Evolutionary conservation across 441 rosid genomes (phyloP).

Genomic region (Euphorbia neoarborescens): DNA sequence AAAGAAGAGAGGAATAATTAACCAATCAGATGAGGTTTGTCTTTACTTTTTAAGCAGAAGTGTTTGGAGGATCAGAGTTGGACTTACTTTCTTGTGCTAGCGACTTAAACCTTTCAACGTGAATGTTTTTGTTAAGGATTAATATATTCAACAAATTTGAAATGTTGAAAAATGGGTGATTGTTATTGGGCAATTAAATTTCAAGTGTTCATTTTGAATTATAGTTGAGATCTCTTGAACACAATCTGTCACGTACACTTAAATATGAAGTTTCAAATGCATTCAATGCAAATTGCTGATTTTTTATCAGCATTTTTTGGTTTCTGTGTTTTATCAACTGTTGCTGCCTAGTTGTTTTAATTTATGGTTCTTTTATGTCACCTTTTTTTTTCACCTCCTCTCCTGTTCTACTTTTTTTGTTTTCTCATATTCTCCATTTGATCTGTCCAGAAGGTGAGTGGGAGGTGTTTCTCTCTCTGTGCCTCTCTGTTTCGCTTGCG

Average conservation of each 20-base stretch:
- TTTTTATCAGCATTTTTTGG: background rate
- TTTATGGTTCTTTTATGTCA: background rate
- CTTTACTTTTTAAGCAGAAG: background rate
- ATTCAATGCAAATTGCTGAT: background rate
- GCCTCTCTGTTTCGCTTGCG: background rate
- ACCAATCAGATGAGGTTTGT: background rate
- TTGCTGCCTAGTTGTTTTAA: background rate
- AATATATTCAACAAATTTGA: background rate
- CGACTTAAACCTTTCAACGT: background rate
- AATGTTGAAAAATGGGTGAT: constrained; percentile 3
- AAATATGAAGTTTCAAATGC: background rate
- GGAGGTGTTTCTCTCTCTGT: background rate
- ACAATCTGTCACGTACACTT: background rate
- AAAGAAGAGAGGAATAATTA: background rate
- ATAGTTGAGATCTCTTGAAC: background rate
- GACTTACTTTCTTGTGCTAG: background rate
- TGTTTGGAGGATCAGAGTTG: background rate
- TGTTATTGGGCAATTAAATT: background rate
- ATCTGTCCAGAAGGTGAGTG: background rate
- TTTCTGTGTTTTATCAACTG: background rate
- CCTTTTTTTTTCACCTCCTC: background rate
- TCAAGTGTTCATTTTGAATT: background rate
- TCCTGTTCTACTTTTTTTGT: background rate
- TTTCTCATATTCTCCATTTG: background rate
- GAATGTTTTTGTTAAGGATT: background rate